These are phyloP conservation scores for Phytophthora constricta DNA, from an alignment of 352 stramenopile species.

Conservation along the genomic window DNA sequence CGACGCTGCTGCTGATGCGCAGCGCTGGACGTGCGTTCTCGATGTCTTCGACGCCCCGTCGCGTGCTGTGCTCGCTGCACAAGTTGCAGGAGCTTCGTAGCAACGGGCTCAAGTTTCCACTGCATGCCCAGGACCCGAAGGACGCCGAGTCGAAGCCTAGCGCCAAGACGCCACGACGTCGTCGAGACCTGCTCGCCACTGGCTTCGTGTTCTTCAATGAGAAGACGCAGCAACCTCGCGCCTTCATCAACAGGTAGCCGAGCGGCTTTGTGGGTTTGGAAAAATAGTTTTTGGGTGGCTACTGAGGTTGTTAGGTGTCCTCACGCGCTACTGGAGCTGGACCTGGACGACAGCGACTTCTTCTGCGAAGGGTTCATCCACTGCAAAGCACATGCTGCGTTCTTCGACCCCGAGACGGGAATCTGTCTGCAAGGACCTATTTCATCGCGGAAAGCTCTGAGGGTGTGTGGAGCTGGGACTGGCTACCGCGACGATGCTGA, in stretches of 20 bases:
- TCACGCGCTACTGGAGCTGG: conserved; percentile 75
- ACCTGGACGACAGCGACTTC: conserved; percentile 85
- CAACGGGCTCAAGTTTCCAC: conserved; percentile 68
- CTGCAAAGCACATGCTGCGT: conserved; percentile 82
- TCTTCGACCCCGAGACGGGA: conserved; percentile 81
- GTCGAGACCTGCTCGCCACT: conserved; percentile 45
- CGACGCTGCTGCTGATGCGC: conserved; percentile 18
- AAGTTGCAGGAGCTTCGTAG: conserved; percentile 50
- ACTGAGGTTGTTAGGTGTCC: conserved; percentile 48
- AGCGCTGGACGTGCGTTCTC: conserved; percentile 30
- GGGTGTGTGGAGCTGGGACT: conserved; percentile 35
- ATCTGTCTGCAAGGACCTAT: conserved; percentile 70
- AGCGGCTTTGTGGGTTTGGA: neutral
- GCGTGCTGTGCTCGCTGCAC: conserved; percentile 66
- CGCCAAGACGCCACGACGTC: conserved; percentile 12
- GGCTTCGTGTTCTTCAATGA: conserved; percentile 74
- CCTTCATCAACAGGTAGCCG: conserved; percentile 63
- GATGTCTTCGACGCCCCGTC: conserved; percentile 15
- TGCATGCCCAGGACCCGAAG: conserved; percentile 24
- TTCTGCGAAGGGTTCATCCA: conserved; percentile 81
- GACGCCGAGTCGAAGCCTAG: conserved; percentile 4
- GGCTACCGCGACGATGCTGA: too few species aligned
- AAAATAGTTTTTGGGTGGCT: neutral
- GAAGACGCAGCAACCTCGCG: conserved; percentile 46
- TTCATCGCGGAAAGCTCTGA: conserved; percentile 43